Evolutionary conservation across 208 protist genomes (phyloP), one percentile per base, ranked within the genome.

Genomic region (Acanthamoeba triangularis): DNA sequence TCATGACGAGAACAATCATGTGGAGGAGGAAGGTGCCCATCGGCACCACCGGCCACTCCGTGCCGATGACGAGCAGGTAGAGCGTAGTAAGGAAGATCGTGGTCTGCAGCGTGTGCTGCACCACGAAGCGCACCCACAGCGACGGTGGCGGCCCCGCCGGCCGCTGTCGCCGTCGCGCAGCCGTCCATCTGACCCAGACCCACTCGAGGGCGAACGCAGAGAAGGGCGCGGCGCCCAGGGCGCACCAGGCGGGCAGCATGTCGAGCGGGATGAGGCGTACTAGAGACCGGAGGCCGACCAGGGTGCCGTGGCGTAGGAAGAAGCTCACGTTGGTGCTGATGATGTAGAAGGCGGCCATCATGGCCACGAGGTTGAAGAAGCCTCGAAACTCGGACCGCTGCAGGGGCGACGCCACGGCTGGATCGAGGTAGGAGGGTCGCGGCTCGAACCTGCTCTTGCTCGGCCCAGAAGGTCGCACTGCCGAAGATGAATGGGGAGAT

Each of bases 1-100:
- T 94, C 91, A 94, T 94, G 16, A 94, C 72, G n/a, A 94, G 49
- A 14, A 94, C 56, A 16, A 94, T 84, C 91, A 94, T 94, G 41
- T 94, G 69, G 20, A 94, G 72, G 18, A 84, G 63, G 69, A 65
- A 94, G 52, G 52, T 67, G 49, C 69, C 74, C 69, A 61, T 94
- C 18, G 91, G 91, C 69, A 94, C 91, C 28, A 94, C 72, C 28
- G 91, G 49, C 69, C 63, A 94, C 91, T 94, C 91, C 30, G 80
- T n/a, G 49, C 28, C 61, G 11, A 93, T 2, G 2, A 93, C 87
- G 11, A 94, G 91, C 20, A 94, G 37, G 30, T 85, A 94, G 74
- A 94, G 63, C 20, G 69, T 94, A 11, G 28, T 33, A 0, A 94
- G 54, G 54, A 94, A 84, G 69, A 94, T 94, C 23, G 44, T 61